Percentiles rank a stretch among this genome's conserved stretches.
Evolutionary conservation across 805 yeast genomes (phyloP).

Genomic region (Kuraishia capsulata): DNA sequence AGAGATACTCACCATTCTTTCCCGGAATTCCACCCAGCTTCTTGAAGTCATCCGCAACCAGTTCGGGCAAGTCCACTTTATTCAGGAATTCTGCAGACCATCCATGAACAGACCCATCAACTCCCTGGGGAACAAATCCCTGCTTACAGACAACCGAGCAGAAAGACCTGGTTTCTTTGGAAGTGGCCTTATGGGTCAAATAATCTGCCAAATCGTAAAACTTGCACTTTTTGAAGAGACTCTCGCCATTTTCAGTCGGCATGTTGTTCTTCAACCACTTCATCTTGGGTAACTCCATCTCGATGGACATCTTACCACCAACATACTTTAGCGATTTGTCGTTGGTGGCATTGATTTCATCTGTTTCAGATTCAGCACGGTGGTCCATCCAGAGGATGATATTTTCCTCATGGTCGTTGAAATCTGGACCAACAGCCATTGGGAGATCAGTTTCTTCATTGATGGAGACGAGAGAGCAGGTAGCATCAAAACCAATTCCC

Average conservation of each 20-base stretch:
- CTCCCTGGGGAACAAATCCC: conserved; percentile 89
- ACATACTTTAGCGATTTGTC: conserved; percentile 82
- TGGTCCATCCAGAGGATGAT: conserved; percentile 98
- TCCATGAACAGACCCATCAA: conserved; percentile 76
- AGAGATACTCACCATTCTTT: conserved; percentile 59
- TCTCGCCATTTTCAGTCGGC: conserved; percentile 39
- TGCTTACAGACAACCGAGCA: conserved; percentile 94
- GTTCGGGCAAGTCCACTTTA: conserved; percentile 63
- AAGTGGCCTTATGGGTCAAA: conserved; percentile 86
- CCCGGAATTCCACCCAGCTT: conserved; percentile 80
- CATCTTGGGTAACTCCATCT: conserved; percentile 96
- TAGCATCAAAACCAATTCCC: conserved; percentile 96
- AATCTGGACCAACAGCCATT: conserved; percentile 89
- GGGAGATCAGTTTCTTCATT: conserved; percentile 59
- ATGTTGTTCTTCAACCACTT: conserved; percentile 89
- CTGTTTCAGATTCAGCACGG: conserved; percentile 78
- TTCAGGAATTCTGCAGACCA: conserved; percentile 81
- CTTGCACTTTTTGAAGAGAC: conserved; percentile 46
- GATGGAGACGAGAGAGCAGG: conserved; percentile 86
- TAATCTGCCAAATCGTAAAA: conserved; percentile 92
- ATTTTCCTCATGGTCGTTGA: conserved; percentile 61
- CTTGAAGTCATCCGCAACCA: conserved; percentile 66
- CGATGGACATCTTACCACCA: conserved; percentile 96
- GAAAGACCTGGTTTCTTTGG: conserved; percentile 76
- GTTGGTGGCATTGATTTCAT: conserved; percentile 68